A percentile compares a stretch with the other conserved stretches of the same genome.
These are phyloP conservation scores for Globomyces pollinis-pini DNA, from an alignment of 192 early-diverging fungal genomes.

Conservation along the genomic window DNA sequence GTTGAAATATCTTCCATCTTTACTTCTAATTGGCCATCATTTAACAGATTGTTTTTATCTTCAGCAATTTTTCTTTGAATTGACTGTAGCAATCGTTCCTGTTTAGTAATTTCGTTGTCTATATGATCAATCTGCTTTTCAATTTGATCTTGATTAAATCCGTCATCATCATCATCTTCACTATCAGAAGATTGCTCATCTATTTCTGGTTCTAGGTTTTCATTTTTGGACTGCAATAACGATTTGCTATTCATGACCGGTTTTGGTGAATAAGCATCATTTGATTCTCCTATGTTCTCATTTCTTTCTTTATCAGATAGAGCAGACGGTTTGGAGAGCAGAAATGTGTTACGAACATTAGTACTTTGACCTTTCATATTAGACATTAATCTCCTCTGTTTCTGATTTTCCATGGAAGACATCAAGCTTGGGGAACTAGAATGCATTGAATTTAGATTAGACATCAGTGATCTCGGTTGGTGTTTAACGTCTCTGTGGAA, in stretches of 20 bases:
- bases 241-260: not conserved
- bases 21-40: no score
- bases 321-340: not conserved
- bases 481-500: not conserved
- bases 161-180: slow-evolving; percentile 5
- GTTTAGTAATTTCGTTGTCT: slow-evolving; percentile 9
- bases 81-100: not conserved
- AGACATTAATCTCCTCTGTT: not conserved
- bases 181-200: slow-evolving; percentile 3
- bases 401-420: not conserved
- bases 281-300: slow-evolving; percentile 6
- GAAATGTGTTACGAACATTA: slow-evolving; percentile 7
- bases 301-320: slow-evolving; percentile 1
- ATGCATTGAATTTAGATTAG: not conserved
- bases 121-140: slow-evolving; percentile 16
- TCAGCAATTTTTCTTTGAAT: slow-evolving; percentile 8
- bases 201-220: not conserved
- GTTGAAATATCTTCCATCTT: not conserved
- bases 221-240: no score
- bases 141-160: slow-evolving; percentile 13
- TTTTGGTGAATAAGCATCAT: not conserved
- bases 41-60: slow-evolving; percentile 7
- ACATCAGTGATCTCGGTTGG: not conserved
- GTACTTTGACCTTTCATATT: not conserved
- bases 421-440: not conserved